Conservation (phyloP, 1,139 yeast species). For the Wickerhamomyces sp. region DNA sequence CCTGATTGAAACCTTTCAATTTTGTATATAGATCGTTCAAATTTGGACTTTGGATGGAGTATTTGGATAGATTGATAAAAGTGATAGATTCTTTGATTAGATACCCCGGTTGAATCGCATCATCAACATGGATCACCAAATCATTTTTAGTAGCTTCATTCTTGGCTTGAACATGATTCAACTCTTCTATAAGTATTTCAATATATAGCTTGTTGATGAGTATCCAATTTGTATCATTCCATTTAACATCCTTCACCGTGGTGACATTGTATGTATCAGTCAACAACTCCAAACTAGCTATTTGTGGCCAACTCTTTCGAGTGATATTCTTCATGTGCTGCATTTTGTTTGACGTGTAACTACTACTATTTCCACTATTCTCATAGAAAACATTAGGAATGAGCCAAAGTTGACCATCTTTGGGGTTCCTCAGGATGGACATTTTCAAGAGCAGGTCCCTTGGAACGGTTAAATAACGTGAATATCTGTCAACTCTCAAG, state of each 20-base stretch:
- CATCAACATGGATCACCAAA: background rate
- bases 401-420: constrained; percentile 8
- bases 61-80: background rate
- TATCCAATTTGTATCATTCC: constrained; percentile 10
- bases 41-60: background rate
- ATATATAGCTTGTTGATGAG: constrained; percentile 11
- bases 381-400: constrained; percentile 14
- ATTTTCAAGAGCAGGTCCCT: constrained; percentile 11
- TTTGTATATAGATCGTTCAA: constrained; percentile 1
- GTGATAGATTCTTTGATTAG: background rate
- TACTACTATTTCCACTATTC: constrained; percentile 9
- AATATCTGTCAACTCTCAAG: constrained; percentile 10
- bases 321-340: background rate
- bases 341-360: constrained; percentile 6
- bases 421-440: constrained; percentile 6
- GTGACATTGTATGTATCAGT: constrained; percentile 8
- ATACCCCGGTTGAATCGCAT: background rate
- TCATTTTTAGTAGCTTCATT: background rate
- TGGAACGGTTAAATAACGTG: constrained; percentile 10
- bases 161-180: background rate
- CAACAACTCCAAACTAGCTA: constrained; percentile 16
- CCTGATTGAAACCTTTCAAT: background rate
- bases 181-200: constrained; percentile 2
- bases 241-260: constrained; percentile 4
- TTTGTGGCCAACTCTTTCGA: constrained; percentile 5